Conservation (phyloP, 2,329 filamentous ascomycete species). For the Botryotinia narcissicola region DNA sequence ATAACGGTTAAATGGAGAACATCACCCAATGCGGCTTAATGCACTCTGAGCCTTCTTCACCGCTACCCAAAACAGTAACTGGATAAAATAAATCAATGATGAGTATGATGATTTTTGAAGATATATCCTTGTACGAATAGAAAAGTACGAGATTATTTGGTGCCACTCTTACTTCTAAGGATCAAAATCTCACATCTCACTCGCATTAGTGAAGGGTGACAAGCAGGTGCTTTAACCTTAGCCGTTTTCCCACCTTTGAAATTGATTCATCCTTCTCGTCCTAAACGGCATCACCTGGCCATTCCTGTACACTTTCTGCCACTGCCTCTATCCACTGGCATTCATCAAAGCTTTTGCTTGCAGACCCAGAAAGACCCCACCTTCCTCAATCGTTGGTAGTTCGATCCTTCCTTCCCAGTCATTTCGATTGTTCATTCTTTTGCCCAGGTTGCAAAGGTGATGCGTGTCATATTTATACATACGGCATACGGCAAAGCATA, state of each 20-base stretch:
- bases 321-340: background rate
- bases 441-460: slow-evolving; percentile 9
- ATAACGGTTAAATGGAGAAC: background rate
- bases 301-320: background rate
- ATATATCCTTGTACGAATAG: background rate
- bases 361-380: slow-evolving; percentile 6
- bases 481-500: background rate
- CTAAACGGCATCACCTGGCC: background rate
- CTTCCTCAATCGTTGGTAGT: slow-evolving; percentile 11
- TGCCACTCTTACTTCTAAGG: background rate
- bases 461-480: slow-evolving; percentile 6
- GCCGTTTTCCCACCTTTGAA: background rate
- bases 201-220: background rate
- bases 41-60: background rate
- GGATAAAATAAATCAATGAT: background rate
- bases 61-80: background rate
- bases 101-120: background rate
- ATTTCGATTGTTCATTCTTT: slow-evolving; percentile 1
- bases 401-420: slow-evolving; percentile 20
- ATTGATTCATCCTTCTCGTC: background rate
- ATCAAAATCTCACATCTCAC: background rate
- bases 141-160: background rate
- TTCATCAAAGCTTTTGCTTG: background rate
- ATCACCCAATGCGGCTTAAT: background rate
- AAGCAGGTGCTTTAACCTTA: background rate